Evolutionary conservation across 192 early-diverging fungal species (phyloP).

Genomic region (Backusella liffmaniae): DNA sequence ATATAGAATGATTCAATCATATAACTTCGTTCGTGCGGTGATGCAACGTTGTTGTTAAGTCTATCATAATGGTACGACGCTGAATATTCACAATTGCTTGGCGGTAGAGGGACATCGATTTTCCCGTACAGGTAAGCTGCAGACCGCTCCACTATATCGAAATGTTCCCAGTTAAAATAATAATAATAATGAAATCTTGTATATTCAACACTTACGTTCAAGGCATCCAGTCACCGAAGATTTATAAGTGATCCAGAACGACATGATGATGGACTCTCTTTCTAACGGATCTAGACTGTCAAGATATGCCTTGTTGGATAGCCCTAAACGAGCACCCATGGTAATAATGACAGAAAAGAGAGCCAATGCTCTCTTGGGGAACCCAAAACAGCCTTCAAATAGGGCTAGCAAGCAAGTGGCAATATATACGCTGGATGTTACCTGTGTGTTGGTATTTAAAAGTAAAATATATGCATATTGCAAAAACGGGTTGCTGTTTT

Average conservation of each 20-base stretch:
- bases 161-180: no score
- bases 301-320: not conserved
- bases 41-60: not conserved
- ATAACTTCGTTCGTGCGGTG: not conserved
- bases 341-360: not conserved
- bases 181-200: not conserved
- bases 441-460: not conserved
- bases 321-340: not conserved
- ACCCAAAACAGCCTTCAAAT: not conserved
- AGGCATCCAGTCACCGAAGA: not conserved
- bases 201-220: not conserved
- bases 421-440: not conserved
- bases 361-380: not conserved
- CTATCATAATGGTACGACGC: not conserved
- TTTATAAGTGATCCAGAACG: not conserved
- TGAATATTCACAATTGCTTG: not conserved
- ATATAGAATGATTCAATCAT: not conserved
- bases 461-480: not conserved
- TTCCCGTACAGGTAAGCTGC: not conserved
- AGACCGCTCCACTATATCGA: not conserved
- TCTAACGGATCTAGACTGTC: not conserved
- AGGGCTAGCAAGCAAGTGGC: not conserved
- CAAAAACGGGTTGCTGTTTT: not conserved
- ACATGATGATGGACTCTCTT: not conserved
- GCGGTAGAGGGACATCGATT: not conserved